These are phyloP conservation scores for Tuber umbilicatum DNA, from an alignment of 495 filamentous ascomycete species.

Conservation along the genomic window DNA sequence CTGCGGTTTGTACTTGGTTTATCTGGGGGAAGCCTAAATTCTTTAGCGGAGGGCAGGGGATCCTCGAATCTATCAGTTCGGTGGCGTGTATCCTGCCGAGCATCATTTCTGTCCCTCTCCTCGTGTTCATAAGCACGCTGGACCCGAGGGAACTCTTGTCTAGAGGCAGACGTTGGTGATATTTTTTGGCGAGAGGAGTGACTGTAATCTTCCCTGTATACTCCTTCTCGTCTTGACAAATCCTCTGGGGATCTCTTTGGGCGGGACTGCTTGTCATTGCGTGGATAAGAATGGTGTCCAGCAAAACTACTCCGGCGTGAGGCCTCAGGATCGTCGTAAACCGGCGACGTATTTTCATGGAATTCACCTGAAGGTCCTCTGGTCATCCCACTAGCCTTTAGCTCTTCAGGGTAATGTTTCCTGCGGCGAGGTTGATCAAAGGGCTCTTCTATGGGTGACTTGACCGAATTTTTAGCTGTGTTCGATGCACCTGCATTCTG, in stretches of 20 bases:
- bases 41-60: conserved; percentile 29
- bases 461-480: conserved; percentile 26
- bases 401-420: conserved; percentile 34
- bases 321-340: conserved; percentile 33
- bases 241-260: conserved; percentile 26
- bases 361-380: conserved; percentile 26
- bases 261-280: conserved; percentile 36
- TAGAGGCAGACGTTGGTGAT: conserved; percentile 31
- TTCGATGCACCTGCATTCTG: background rate
- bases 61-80: conserved; percentile 32
- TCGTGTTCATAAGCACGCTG: conserved; percentile 39
- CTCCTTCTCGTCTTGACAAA: conserved; percentile 20
- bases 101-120: conserved; percentile 35
- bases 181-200: conserved; percentile 32
- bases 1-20: conserved; percentile 33
- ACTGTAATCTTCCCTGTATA: conserved; percentile 28
- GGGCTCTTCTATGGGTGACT: conserved; percentile 28
- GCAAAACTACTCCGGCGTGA: conserved; percentile 35
- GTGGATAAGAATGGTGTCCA: conserved; percentile 31
- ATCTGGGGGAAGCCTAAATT: conserved; percentile 34
- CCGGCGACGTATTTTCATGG: conserved; percentile 31
- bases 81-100: conserved; percentile 34
- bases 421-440: conserved; percentile 33
- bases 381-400: conserved; percentile 29
- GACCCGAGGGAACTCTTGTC: conserved; percentile 30